phyloP scores from a whole-genome alignment of 306 rosid species.

The Begonia loranthoides region DNA sequence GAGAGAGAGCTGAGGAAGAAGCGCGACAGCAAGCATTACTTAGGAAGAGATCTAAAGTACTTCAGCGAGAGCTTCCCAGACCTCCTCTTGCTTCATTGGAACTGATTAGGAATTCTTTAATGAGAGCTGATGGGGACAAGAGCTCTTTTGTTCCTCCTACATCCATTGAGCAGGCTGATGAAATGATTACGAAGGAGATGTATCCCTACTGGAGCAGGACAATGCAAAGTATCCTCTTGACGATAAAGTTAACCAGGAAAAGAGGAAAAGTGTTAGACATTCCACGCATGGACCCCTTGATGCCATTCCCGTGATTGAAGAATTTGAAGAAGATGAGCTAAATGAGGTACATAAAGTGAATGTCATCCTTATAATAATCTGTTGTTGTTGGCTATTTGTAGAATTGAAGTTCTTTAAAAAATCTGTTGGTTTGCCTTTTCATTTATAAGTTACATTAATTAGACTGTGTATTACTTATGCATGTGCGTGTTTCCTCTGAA shows the following conservation, averaged over 20 bases:
- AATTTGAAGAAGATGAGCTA: slow-evolving; percentile 65
- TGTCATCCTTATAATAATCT: no score
- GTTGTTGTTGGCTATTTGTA: no score
- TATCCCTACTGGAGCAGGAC: slow-evolving; percentile 68
- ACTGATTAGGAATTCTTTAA: slow-evolving; percentile 59
- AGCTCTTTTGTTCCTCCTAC: slow-evolving; percentile 96
- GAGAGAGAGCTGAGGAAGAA: slow-evolving; percentile 87
- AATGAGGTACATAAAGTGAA: slow-evolving; percentile 27
- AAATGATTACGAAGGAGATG: slow-evolving; percentile 61
- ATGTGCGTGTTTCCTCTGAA: no score
- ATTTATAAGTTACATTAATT: no score
- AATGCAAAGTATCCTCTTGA: slow-evolving; percentile 76
- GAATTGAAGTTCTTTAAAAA: no score
- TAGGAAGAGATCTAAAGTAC: slow-evolving; percentile 86
- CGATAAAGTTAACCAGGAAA: slow-evolving; percentile 51
- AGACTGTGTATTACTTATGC: no score
- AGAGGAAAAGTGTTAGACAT: slow-evolving; percentile 51
- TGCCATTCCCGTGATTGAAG: slow-evolving; percentile 52
- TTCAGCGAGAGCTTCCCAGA: slow-evolving; percentile 90
- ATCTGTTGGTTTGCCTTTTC: no score
- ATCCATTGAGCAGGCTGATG: slow-evolving; percentile 74
- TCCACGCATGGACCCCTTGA: slow-evolving; percentile 30
- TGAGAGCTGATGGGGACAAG: slow-evolving; percentile 80
- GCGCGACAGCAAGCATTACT: slow-evolving; percentile 72
- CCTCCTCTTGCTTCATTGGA: slow-evolving; percentile 82